Percentiles rank a stretch among this genome's conserved stretches.
phyloP scores from a whole-genome alignment of 2,329 filamentous ascomycete genomes.

The Fusarium begoniae region DNA sequence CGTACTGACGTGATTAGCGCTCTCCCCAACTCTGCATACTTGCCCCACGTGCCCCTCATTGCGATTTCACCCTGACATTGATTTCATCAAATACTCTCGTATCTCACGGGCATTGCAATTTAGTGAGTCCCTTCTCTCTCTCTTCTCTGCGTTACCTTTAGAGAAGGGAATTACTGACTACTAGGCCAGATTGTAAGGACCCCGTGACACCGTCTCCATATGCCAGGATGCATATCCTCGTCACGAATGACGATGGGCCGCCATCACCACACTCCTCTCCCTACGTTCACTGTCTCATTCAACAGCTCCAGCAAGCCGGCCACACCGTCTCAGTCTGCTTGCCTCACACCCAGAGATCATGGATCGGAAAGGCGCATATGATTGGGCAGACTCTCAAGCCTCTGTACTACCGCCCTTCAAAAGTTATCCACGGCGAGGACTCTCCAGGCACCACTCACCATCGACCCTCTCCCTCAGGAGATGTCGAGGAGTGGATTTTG shows the following conservation, averaged over 20 bases:
- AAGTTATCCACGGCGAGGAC: conserved; percentile 52
- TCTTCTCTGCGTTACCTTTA: background rate
- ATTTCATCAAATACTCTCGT: conserved; percentile 17
- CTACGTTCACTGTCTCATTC: conserved; percentile 79
- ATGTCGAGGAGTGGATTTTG: conserved; percentile 80
- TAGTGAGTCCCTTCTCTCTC: background rate
- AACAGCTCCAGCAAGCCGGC: conserved; percentile 75
- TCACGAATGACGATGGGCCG: conserved; percentile 84
- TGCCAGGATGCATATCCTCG: conserved; percentile 67
- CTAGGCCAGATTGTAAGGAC: background rate
- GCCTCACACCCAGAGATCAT: conserved; percentile 90
- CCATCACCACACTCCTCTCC: conserved; percentile 81
- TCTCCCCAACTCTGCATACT: conserved; percentile 11
- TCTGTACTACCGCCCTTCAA: conserved; percentile 78
- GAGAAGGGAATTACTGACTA: background rate
- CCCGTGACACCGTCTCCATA: background rate
- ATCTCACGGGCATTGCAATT: conserved; percentile 11
- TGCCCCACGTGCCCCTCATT: conserved; percentile 42
- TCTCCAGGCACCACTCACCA: conserved; percentile 73
- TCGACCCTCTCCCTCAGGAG: conserved; percentile 61
- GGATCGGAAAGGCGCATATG: conserved; percentile 98
- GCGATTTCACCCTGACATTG: conserved; percentile 20
- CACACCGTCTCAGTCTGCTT: conserved; percentile 93
- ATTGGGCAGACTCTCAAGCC: conserved; percentile 89
- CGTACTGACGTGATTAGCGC: conserved; percentile 39